These are phyloP conservation scores for Saturnispora galanensis DNA, from an alignment of 805 yeast genomes.

Conservation along the genomic window DNA sequence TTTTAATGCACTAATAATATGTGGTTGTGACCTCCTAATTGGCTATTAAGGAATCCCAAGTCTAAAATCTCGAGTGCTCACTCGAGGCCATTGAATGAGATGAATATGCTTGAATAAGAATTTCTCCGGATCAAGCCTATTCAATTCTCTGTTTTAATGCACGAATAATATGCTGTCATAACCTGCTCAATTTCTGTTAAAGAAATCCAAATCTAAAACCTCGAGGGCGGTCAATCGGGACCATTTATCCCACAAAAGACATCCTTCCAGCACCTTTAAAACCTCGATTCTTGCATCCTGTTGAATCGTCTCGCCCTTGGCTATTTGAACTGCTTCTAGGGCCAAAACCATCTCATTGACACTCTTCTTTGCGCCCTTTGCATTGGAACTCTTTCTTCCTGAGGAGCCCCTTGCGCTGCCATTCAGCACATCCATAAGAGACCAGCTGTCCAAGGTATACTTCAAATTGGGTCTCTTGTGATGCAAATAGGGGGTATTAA, in stretches of 20 bases:
- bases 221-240: constrained; percentile 5
- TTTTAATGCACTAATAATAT: too few species aligned
- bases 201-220: constrained; percentile 4
- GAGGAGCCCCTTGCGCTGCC: not conserved
- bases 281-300: not conserved
- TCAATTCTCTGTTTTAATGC: too few species aligned
- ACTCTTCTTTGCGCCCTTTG: not conserved
- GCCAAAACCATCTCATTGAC: constrained; percentile 7
- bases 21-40: too few species aligned
- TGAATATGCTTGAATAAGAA: too few species aligned
- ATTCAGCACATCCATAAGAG: not conserved
- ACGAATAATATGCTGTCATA: too few species aligned
- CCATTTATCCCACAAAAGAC: constrained; percentile 9
- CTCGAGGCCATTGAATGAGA: constrained; percentile 4
- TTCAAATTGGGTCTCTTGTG: constrained; percentile 5
- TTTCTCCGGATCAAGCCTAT: too few species aligned
- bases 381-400: not conserved
- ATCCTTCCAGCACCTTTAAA: constrained; percentile 1
- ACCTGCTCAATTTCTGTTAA: not conserved
- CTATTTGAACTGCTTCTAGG: constrained; percentile 1
- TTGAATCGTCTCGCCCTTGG: not conserved
- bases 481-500: constrained; percentile 6
- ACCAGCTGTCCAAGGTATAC: constrained; percentile 3
- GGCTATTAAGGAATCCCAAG: too few species aligned
- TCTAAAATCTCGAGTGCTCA: constrained; percentile 3